Base-by-base conservation (phyloP, 2,329 filamentous ascomycete genomes). In the Fusarium sp. region DNA sequence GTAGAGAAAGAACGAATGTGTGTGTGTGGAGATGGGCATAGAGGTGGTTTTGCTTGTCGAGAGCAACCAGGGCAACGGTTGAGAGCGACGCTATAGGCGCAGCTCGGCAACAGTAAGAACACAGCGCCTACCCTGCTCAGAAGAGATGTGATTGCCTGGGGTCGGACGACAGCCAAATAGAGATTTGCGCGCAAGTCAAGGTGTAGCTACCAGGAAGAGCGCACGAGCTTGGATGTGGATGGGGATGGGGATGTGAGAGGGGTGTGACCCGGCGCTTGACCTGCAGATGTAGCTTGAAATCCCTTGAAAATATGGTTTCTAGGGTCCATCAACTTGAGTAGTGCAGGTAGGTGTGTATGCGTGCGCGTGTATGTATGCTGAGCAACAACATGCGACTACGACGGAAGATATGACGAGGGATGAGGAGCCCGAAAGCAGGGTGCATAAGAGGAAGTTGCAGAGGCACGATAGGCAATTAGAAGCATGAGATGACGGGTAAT, bases 241-340 rank as follows among this genome's bases (percentile, higher is more conserved):
- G 56, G 72, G 68, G 75, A 67, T 62, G 61, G 66, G 66, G 62
- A 68, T 69, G 59, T 70, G 66, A 68, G 71, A 74, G 72, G 74
- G 72, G 75, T 75, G 69, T 76, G 74, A 75, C 70, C 73, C 72
- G 70, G 75, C 72, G 75, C 75, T 77, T 77, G 72, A 72, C 73
- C 72, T 75, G 73, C 73, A 75, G 72, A 56, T 71, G 63, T 75
- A 75, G 73, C 67, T 75, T 74, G 63, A 52, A 69, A 69, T 63
- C 50, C 68, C 70, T 72, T 59, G 60, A 53, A 46, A 51, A 58
- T 51, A 49, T 60, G 56, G 63, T 71, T 31, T 71, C 68, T 45
- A 71, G 68, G 68, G 68, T 71, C 68, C 53, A 63, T 58, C 51
- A 63, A 64, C 28, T 26, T 31, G 34, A 46, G 22, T 46, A 58